Evolutionary conservation across 139 green algal species (phyloP).

Genomic region (Diplosphaera chodatii): DNA sequence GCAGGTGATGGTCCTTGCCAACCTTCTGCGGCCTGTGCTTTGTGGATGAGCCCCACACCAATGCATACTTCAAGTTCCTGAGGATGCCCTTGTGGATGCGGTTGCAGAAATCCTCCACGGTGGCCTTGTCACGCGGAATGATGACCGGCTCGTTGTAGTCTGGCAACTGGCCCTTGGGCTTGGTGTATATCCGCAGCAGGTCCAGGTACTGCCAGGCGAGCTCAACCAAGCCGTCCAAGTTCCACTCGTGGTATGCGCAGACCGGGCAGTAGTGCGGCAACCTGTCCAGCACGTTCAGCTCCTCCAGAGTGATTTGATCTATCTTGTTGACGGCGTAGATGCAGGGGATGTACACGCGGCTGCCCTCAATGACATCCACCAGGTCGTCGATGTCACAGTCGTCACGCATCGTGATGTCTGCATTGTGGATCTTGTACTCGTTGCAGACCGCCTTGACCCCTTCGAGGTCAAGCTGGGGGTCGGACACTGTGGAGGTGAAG

Average conservation of each 20-base stretch:
- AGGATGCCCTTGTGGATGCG: constrained; percentile 77
- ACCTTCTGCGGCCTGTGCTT: constrained; percentile 94
- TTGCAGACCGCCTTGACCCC: constrained; percentile 76
- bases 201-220: constrained; percentile 96
- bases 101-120: constrained; percentile 96
- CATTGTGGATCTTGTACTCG: constrained; percentile 92
- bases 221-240: constrained; percentile 90
- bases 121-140: constrained; percentile 48
- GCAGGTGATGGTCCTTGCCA: constrained; percentile 89
- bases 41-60: constrained; percentile 80
- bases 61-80: constrained; percentile 93
- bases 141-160: constrained; percentile 97
- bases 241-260: constrained; percentile 83
- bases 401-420: constrained; percentile 80
- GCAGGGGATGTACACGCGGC: constrained; percentile 87
- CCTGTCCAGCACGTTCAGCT: constrained; percentile 83
- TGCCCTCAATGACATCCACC: constrained; percentile 97
- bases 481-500: constrained; percentile 44
- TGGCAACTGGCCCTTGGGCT: constrained; percentile 89
- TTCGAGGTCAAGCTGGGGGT: constrained; percentile 81
- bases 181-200: constrained; percentile 85
- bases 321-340: constrained; percentile 99
- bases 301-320: constrained; percentile 84
- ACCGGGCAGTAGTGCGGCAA: constrained; percentile 97
- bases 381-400: constrained; percentile 90